Evolutionary conservation across 1,284 basidiomycete genomes (phyloP), one percentile per base, ranked within the genome.

Genomic region (Ceratobasidium sp.): DNA sequence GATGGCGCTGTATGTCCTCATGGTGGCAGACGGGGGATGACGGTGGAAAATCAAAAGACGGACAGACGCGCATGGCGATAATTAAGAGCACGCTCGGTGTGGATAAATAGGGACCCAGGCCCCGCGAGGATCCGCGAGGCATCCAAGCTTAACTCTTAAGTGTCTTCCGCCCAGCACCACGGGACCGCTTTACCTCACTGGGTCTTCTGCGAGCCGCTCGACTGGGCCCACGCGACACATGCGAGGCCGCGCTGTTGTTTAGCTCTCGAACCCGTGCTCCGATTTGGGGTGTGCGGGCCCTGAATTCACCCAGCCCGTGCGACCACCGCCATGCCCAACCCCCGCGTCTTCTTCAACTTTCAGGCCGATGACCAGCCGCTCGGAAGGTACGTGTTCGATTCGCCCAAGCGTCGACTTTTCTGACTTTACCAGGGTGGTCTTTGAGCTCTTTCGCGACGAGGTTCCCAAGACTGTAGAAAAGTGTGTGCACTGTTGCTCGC

Each of bases 381-480:
- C 14, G 91, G 91, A 78, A 86, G 91, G 89, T 89, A 71, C 41
- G 83, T 77, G 35, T 21, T 35, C 26, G 28, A 13, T 16, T 32
- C 11, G 44, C 61, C 32, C 28, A n/a, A n/a, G n/a, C 46, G 38
- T 43, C 23, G 35, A 21, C 46, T 9, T 35, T 43, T 47, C 61
- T 66, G 35, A 49, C 52, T 7, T 46, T 9, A 54, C 64, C 78
- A 91, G 90, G 76, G 85, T 93, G 73, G 85, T 95, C 76, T 92
- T 95, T 75, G 95, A 97, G 80, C 84, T 97, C 11, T 95, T 87
- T 83, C 86, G 82, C 75, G 90, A 91, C 79, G 84, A 84, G 4
- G 90, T 88, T 2, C 95, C 95, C 8, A 91, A 91, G 81, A 95
- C 95, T 5, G 87, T 86, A 70, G 95, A 96, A 84, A 97, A 97